Evolutionary conservation across 371 early-diverging fungal genomes (phyloP), one percentile per base, ranked within the genome.

Genomic region (Syncephalis fuscata): DNA sequence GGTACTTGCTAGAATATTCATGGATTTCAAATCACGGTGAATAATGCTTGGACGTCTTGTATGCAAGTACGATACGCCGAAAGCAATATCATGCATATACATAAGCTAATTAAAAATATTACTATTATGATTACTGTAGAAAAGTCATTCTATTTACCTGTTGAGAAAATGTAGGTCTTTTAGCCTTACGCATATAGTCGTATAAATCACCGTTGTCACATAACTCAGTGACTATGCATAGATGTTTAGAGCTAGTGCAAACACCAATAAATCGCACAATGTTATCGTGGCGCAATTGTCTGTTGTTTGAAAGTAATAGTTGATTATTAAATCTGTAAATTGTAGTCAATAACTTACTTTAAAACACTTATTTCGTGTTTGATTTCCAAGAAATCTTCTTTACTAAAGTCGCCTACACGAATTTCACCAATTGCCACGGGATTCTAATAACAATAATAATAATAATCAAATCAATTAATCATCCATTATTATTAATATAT

Each of bases 41-140:
- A 76, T 76, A 45, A 76, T 67, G 45, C 70, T 65, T 21, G 76
- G 78, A 16, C 73, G 61, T 17, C 76, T 57, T 2, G 63, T 55
- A 42, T 66, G 67, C 25, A 66, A 49, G 42, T 66, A 66, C 2
- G 80, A 60, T 21, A 84, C 72, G 27, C 76, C 85, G 17, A 83
- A 57, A 2, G 83, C 76, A 60, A 87, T 84, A 52, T 89, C 85
- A 54, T 84, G 78, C 85, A 84, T 84, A 39, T 73, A 78, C 71
- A 73, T 79, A 43, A 76, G 63, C 72, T 73, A 55, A 42, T 25
- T 32, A 32, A 7, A 7, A 45, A 19, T 25, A 37, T 22, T 37
- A 17, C 5, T 22, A 45, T 11, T 2, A 26, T 25, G 23, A 3
- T 21, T 14, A 48, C 42, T 10, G 3, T 9, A 10, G 11, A 24